phyloP scores from a whole-genome alignment of 768 basidiomycete genomes.

The Suillus paluster region DNA sequence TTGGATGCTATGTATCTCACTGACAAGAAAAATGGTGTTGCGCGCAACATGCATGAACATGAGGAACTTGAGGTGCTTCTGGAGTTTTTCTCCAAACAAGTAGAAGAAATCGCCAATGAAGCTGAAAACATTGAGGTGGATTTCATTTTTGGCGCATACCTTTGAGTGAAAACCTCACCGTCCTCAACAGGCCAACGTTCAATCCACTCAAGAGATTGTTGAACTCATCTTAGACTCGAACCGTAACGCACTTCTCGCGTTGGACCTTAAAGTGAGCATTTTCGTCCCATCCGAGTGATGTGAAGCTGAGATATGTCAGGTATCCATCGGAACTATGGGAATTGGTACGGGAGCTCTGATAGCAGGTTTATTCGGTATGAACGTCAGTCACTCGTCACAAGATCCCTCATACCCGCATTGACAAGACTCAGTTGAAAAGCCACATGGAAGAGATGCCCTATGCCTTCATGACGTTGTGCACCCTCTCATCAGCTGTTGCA shows the following conservation, averaged over 20 bases:
- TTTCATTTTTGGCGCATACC: constrained; percentile 1
- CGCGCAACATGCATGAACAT: constrained; percentile 78
- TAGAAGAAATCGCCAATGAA: constrained; percentile 95
- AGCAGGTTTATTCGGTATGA: constrained; percentile 96
- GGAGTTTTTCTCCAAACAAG: constrained; percentile 96
- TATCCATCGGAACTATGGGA: constrained; percentile 95
- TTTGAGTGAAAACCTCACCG: constrained; percentile 3
- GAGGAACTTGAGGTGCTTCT: constrained; percentile 91
- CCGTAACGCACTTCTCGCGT: constrained; percentile 87
- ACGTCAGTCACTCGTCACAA: constrained; percentile 56
- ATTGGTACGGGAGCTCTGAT: constrained; percentile 88
- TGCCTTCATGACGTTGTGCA: constrained; percentile 74
- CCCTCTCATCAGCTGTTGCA: constrained; percentile 59
- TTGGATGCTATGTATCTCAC: constrained; percentile 94
- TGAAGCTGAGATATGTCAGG: constrained; percentile 41
- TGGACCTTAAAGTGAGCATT: constrained; percentile 78
- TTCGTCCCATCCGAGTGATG: constrained; percentile 1
- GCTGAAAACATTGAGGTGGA: constrained; percentile 83
- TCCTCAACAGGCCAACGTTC: constrained; percentile 75
- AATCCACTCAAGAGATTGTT: constrained; percentile 97
- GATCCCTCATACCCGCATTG: background rate
- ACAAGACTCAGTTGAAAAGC: constrained; percentile 61
- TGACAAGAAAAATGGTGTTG: constrained; percentile 69
- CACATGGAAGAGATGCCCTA: constrained; percentile 74
- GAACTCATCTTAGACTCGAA: constrained; percentile 96